phyloP scores from a whole-genome alignment of 73 alveolate genomes.

The Tetrahymena elliotti region DNA sequence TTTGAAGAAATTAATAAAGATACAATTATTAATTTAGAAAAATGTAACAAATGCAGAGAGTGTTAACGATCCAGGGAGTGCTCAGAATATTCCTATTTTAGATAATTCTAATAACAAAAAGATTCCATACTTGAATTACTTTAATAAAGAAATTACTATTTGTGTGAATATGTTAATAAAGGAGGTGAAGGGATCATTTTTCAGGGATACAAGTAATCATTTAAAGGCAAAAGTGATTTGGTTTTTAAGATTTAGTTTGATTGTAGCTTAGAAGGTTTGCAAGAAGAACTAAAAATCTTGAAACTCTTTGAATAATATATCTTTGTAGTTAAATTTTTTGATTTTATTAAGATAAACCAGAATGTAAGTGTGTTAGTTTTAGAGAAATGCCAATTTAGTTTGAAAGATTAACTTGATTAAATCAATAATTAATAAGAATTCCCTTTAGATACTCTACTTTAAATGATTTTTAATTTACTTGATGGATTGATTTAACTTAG shows the following conservation, averaged over 20 bases:
- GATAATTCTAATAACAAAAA: no score
- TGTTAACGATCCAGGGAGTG: no score
- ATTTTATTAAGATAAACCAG: not conserved
- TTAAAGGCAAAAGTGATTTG: not conserved
- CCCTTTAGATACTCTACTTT: not conserved
- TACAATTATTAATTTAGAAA: no score
- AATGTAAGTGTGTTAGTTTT: not conserved
- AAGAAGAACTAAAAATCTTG: not conserved
- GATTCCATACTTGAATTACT: no score
- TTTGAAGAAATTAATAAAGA: no score
- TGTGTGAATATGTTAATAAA: no score
- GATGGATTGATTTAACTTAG: not conserved
- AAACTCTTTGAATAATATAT: not conserved
- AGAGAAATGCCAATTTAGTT: not conserved
- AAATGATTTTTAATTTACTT: not conserved
- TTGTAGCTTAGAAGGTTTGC: not conserved
- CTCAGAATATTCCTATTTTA: no score
- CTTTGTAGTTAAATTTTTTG: not conserved
- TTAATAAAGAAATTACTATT: no score
- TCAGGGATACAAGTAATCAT: no score
- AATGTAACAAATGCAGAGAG: no score
- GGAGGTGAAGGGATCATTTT: no score
- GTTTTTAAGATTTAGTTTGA: not conserved
- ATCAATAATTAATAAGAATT: not conserved
- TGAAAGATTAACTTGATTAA: not conserved